Conservation (phyloP, 352 stramenopile species). For the Globisporangium megalacanthum region DNA sequence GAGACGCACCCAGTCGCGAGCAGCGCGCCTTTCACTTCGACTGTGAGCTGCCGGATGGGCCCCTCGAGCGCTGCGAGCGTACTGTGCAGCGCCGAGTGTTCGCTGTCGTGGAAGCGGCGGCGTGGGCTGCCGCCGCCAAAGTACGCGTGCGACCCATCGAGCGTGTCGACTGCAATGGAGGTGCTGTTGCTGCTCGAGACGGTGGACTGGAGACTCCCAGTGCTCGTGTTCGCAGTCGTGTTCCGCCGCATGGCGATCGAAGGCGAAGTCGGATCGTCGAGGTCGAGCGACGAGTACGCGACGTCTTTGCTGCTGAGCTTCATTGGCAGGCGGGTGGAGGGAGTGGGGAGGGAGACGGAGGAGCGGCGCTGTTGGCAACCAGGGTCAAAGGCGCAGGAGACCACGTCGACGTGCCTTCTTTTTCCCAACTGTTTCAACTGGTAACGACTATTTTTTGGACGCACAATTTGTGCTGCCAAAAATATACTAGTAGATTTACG, state of each 20-base stretch:
- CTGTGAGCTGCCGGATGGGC: constrained; percentile 61
- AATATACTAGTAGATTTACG: too few relatives aligned
- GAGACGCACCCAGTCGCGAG: constrained; percentile 62
- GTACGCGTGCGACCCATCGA: constrained; percentile 8
- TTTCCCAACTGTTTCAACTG: too few relatives aligned
- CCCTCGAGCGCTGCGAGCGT: constrained; percentile 55
- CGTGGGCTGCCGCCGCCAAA: constrained; percentile 6
- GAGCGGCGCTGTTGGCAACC: too few relatives aligned
- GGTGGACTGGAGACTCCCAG: constrained; percentile 42
- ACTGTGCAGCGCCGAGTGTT: constrained; percentile 20
- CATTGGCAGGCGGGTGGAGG: constrained; percentile 19
- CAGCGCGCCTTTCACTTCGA: constrained; percentile 81
- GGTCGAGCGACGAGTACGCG: constrained; percentile 67
- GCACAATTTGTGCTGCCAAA: too few relatives aligned
- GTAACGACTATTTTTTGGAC: too few relatives aligned
- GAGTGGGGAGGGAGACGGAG: too few relatives aligned
- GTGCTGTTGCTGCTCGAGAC: constrained; percentile 20
- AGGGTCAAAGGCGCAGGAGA: too few relatives aligned
- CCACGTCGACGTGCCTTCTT: too few relatives aligned
- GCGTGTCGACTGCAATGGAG: constrained; percentile 4
- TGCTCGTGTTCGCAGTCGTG: constrained; percentile 20
- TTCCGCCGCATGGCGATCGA: constrained; percentile 24
- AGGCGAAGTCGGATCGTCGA: constrained; percentile 47
- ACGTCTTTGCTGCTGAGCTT: constrained; percentile 73
- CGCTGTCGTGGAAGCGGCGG: constrained; percentile 28